Base-by-base conservation (phyloP, 2,329 filamentous ascomycete species). In the Fusarium caatingaense region DNA sequence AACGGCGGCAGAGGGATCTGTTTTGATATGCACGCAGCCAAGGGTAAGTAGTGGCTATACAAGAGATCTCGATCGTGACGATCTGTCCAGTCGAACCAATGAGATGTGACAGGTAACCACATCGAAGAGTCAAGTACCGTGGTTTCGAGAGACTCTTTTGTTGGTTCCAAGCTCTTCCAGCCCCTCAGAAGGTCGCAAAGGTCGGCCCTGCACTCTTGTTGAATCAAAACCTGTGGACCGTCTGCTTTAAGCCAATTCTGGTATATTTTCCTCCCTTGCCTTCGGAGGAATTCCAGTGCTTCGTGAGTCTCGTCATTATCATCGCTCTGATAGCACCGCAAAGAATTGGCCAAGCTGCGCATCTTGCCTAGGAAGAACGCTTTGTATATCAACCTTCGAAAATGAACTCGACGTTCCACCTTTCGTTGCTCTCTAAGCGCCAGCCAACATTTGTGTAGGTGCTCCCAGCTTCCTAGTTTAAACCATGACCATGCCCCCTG, bases 191-290 rank as follows among this genome's bases (percentile, higher is more conserved):
- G 3, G 3, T 4, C 12, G 4, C 13, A 8, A 0, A 57, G 8
- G 4, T 5, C 3, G 0, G 6, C 8, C 3, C 16, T 18, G 2
- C 5, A 0, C 25, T n/a, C 2, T 16, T 11, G 2, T 4, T 45
- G 23, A 2, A 11, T 0, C 3, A 5, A 23, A 3, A 5, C 8
- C 0, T 37, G 1, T 10, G 1, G 0, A 5, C 23, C 0, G 0
- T 59, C 56, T 13, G 11, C 8, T 11, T 25, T 2, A 8, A 1
- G 7, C 56, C 56, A 59, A 8, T 0, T 3, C 8, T 15, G 20
- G 12, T n/a, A 25, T n/a, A n/a, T n/a, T n/a, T n/a, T n/a, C n/a
- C n/a, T n/a, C n/a, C n/a, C n/a, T n/a, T n/a, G n/a, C n/a, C n/a
- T n/a, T n/a, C n/a, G n/a, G n/a, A n/a, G n/a, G n/a, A n/a, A n/a